These are phyloP conservation scores for Anthostomella pinea DNA, from an alignment of 2,329 filamentous ascomycete genomes.

Conservation along the genomic window DNA sequence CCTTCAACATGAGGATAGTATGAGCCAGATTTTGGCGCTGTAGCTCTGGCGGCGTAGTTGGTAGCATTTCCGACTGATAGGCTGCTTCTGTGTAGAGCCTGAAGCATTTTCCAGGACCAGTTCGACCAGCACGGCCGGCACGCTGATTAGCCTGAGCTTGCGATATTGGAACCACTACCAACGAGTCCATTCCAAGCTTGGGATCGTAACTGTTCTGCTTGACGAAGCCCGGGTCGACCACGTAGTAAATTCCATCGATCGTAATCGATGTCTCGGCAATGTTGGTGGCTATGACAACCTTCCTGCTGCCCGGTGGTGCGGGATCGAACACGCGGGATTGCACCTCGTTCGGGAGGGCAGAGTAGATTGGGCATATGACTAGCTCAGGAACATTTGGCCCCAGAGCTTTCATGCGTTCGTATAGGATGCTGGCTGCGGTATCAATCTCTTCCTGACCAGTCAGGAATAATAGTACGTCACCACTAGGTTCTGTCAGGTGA, in stretches of 20 bases:
- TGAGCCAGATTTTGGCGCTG: constrained; percentile 89
- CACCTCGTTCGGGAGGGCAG: constrained; percentile 87
- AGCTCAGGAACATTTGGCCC: constrained; percentile 89
- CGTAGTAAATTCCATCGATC: constrained; percentile 96
- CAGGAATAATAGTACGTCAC: constrained; percentile 94
- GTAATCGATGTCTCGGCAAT: constrained; percentile 98
- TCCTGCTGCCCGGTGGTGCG: constrained; percentile 78
- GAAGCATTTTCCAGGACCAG: constrained; percentile 94
- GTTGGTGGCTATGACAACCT: constrained; percentile 97
- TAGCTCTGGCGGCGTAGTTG: constrained; percentile 93
- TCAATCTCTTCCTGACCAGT: constrained; percentile 99
- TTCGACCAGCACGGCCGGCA: constrained; percentile 87
- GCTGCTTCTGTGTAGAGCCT: constrained; percentile 92
- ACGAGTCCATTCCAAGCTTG: constrained; percentile 94
- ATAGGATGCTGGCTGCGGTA: constrained; percentile 86
- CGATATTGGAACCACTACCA: constrained; percentile 93
- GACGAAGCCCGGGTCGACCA: constrained; percentile 94
- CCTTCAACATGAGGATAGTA: constrained; percentile 96
- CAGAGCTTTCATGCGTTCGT: constrained; percentile 93
- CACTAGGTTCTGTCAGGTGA: constrained; percentile 84
- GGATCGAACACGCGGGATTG: constrained; percentile 94
- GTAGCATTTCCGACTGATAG: constrained; percentile 95
- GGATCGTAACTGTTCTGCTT: constrained; percentile 98
- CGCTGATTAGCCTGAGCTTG: constrained; percentile 96
- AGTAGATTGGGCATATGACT: constrained; percentile 93